These are phyloP conservation scores for Rubroshorea leprosula DNA, from an alignment of 345 rosid genomes.

Conservation along the genomic window DNA sequence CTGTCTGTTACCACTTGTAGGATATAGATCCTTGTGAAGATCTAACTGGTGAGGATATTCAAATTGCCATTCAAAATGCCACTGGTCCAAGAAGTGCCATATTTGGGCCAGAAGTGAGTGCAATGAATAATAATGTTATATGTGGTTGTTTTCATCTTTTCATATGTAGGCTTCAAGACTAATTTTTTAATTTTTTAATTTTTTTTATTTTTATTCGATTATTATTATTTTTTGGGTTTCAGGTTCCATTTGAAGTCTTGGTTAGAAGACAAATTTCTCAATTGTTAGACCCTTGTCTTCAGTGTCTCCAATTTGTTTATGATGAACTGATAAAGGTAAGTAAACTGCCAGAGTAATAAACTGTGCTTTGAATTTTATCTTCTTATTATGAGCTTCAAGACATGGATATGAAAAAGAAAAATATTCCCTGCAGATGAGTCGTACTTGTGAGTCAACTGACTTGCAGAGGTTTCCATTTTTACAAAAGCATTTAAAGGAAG, in stretches of 20 bases:
- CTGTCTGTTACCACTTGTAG: conserved; percentile 20
- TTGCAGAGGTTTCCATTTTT: conserved; percentile 55
- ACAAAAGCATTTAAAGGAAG: conserved; percentile 51
- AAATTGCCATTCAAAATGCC: conserved; percentile 58
- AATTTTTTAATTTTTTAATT: conserved; percentile 3
- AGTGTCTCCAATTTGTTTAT: conserved; percentile 55
- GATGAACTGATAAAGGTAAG: conserved; percentile 64
- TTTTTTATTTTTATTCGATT: conserved; percentile 8
- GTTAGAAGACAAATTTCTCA: conserved; percentile 58
- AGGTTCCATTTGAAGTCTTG: conserved; percentile 75
- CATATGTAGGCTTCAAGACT: too few relatives aligned
- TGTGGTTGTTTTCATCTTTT: conserved; percentile 3
- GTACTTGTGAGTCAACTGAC: conserved; percentile 39
- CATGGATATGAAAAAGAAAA: neutral
- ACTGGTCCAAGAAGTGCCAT: conserved; percentile 53
- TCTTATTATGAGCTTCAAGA: neutral
- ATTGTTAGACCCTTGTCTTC: conserved; percentile 61
- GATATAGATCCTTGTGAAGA: conserved; percentile 67
- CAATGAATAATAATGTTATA: conserved; percentile 8
- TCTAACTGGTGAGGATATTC: conserved; percentile 59
- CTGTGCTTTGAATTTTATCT: too few relatives aligned
- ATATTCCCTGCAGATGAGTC: conserved; percentile 45
- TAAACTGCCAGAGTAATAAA: too few relatives aligned
- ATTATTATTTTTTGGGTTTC: conserved; percentile 11
- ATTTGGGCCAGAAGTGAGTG: conserved; percentile 60